These are phyloP conservation scores for Cladosporium velox DNA, from an alignment of 2,329 filamentous ascomycete species.

Conservation along the genomic window DNA sequence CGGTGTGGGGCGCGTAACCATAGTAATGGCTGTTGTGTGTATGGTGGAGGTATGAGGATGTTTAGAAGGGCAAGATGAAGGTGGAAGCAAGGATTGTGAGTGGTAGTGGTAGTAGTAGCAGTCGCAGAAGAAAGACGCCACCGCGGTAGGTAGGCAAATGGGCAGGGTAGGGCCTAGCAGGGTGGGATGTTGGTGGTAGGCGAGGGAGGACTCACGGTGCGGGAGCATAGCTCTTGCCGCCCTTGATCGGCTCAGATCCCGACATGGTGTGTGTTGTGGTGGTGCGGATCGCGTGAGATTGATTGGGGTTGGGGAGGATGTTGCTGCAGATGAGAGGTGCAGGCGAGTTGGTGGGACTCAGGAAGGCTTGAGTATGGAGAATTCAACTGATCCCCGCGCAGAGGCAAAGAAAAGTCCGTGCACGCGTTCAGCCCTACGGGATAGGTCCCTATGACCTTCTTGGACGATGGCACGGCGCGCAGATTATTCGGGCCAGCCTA, in stretches of 20 bases:
- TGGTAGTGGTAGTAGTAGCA: neutral
- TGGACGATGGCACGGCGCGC: neutral
- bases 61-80: neutral
- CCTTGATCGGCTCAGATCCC: constrained; percentile 19
- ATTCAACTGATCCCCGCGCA: neutral
- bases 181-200: neutral
- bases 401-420: too few relatives aligned
- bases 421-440: constrained; percentile 3
- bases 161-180: neutral
- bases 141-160: neutral
- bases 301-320: constrained; percentile 13
- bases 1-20: constrained; percentile 17
- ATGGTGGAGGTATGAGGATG: neutral
- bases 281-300: neutral
- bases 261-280: constrained; percentile 13
- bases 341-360: constrained; percentile 7
- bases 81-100: neutral
- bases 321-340: constrained; percentile 5
- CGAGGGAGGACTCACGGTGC: constrained; percentile 17
- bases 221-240: constrained; percentile 21
- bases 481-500: neutral
- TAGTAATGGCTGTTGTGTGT: constrained; percentile 3
- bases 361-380: constrained; percentile 1
- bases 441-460: neutral
- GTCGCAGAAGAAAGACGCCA: constrained; percentile 1